Percentiles rank a stretch among this genome's conserved stretches.
Conservation (phyloP, 306 rosid species). For the Gleditsia sinensis region DNA sequence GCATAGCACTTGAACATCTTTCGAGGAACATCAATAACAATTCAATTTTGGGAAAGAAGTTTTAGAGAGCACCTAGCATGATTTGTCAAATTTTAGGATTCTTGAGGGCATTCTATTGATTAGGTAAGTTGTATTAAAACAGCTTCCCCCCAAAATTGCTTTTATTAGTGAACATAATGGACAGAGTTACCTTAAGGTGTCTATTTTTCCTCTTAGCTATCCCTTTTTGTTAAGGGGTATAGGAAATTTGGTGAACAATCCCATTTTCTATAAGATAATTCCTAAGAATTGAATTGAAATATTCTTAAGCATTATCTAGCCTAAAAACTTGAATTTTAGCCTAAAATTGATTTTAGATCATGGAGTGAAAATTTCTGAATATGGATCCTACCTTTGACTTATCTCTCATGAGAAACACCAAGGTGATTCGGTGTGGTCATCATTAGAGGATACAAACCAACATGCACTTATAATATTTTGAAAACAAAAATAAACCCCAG, state of each 20-base stretch:
- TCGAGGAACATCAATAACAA: too few relatives aligned
- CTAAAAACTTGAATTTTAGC: not conserved
- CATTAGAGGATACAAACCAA: not conserved
- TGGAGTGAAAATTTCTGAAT: too few relatives aligned
- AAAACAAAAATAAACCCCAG: too few relatives aligned
- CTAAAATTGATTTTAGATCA: not conserved
- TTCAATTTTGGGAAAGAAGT: too few relatives aligned
- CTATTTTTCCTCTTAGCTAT: not conserved
- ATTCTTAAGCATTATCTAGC: not conserved
- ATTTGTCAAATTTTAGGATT: too few relatives aligned
- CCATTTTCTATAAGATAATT: not conserved
- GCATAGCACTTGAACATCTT: too few relatives aligned
- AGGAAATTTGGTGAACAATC: not conserved
- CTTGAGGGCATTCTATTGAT: too few relatives aligned
- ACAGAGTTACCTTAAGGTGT: not conserved
- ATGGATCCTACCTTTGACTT: not conserved
- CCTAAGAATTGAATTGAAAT: not conserved
- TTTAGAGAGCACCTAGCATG: too few relatives aligned
- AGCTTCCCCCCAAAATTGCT: too few relatives aligned
- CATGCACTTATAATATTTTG: too few relatives aligned
- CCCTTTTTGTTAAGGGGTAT: not conserved
- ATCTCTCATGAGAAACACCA: not conserved
- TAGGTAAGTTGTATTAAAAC: too few relatives aligned
- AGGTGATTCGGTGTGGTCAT: not conserved
- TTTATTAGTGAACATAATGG: too few relatives aligned